Evolutionary conservation across 1,284 basidiomycete genomes (phyloP).

Genomic region (Ustanciosporium gigantosporum): DNA sequence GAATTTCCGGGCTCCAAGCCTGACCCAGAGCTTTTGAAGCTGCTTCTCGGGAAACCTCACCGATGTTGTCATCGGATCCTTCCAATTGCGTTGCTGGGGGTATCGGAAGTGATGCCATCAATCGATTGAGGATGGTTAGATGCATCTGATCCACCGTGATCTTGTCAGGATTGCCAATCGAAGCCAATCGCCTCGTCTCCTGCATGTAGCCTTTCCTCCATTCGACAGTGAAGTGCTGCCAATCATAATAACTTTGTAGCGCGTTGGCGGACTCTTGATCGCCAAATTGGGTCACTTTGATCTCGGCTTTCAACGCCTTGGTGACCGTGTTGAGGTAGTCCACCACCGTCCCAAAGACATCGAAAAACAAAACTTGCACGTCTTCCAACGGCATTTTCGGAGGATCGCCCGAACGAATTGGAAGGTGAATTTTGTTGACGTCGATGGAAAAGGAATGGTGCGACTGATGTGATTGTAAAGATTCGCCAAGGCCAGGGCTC

Average conservation of each 20-base stretch:
- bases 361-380: slow-evolving; percentile 19
- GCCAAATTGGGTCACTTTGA: not conserved
- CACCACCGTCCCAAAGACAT: slow-evolving; percentile 34
- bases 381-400: slow-evolving; percentile 1
- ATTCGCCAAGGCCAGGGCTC: no score
- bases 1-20: slow-evolving; percentile 6
- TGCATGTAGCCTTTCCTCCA: slow-evolving; percentile 21
- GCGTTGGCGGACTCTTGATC: not conserved
- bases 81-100: no score
- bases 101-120: slow-evolving; percentile 2
- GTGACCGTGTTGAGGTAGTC: slow-evolving; percentile 25
- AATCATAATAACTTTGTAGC: slow-evolving; percentile 16
- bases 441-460: no score
- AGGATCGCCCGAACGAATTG: no score
- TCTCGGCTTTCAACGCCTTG: slow-evolving; percentile 9
- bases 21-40: slow-evolving; percentile 1
- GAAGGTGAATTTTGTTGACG: no score
- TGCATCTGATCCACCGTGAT: slow-evolving; percentile 35
- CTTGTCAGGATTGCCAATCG: slow-evolving; percentile 17
- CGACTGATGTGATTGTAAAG: no score
- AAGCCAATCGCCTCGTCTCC: slow-evolving; percentile 12
- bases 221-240: slow-evolving; percentile 15
- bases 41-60: not conserved
- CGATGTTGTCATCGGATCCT: not conserved
- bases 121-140: slow-evolving; percentile 9